Evolutionary conservation across 257 asterid species (phyloP).

Genomic region (Solanum arcanum): DNA sequence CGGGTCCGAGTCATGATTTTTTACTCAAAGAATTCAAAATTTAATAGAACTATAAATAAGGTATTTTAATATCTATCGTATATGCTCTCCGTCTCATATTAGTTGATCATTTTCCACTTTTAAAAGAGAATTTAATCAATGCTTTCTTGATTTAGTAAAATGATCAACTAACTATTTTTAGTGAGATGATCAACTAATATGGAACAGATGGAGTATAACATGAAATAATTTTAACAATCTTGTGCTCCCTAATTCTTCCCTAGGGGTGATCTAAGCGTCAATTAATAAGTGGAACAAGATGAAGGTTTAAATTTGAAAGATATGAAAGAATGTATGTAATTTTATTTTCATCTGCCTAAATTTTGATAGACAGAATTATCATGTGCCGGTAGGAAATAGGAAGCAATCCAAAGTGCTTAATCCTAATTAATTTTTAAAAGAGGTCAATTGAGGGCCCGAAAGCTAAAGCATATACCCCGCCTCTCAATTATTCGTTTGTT

Average conservation of each 20-base stretch:
- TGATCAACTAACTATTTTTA: too few species aligned
- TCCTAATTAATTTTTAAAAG: not conserved
- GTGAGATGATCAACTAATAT: too few species aligned
- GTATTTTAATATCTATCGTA: too few species aligned
- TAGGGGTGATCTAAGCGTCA: too few species aligned
- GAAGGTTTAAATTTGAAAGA: not conserved
- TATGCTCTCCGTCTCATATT: too few species aligned
- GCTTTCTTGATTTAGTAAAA: too few species aligned
- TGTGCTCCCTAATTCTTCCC: too few species aligned
- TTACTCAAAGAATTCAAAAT: not conserved
- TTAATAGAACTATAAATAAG: not conserved
- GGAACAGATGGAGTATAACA: too few species aligned
- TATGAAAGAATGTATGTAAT: not conserved
- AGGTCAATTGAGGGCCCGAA: not conserved
- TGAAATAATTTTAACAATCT: too few species aligned
- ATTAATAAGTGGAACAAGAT: not conserved
- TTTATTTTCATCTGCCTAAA: slow-evolving; percentile 1
- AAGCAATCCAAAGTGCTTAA: not conserved
- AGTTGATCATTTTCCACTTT: too few species aligned
- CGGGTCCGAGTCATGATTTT: not conserved
- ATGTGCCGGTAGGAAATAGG: not conserved
- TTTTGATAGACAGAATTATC: not conserved
- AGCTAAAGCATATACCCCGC: not conserved
- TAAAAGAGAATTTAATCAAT: too few species aligned
- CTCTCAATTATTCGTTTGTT: slow-evolving; percentile 28